Percentiles rank a stretch among this genome's conserved stretches.
Evolutionary conservation across 805 yeast genomes (phyloP).

Genomic region (Wickerhamomyces subpelliculosus): DNA sequence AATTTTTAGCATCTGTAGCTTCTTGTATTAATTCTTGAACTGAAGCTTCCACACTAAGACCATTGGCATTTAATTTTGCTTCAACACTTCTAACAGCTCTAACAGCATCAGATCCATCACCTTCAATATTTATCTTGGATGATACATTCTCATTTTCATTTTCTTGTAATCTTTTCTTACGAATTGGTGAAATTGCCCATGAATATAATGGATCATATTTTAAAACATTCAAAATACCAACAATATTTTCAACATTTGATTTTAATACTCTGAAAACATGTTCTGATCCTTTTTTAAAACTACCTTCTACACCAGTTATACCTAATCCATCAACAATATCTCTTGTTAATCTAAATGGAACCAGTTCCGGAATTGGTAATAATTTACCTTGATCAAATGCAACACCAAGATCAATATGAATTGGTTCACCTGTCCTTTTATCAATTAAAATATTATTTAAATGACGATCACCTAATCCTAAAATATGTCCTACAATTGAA

Average conservation of each 20-base stretch:
- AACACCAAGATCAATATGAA: conserved; percentile 93
- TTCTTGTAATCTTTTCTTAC: conserved; percentile 48
- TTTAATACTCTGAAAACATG: conserved; percentile 64
- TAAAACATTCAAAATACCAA: conserved; percentile 78
- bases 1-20: conserved; percentile 60
- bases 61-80: conserved; percentile 58
- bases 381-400: conserved; percentile 92
- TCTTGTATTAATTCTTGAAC: conserved; percentile 75
- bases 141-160: conserved; percentile 3
- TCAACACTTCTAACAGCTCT: conserved; percentile 70
- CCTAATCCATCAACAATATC: conserved; percentile 91
- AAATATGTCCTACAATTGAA: conserved; percentile 79
- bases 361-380: conserved; percentile 83
- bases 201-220: conserved; percentile 89
- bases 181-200: conserved; percentile 81
- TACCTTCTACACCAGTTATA: conserved; percentile 68
- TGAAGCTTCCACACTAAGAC: conserved; percentile 74
- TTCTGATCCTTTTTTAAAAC: conserved; percentile 68
- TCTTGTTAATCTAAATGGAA: conserved; percentile 82
- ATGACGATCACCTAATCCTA: conserved; percentile 95
- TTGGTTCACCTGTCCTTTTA: conserved; percentile 76
- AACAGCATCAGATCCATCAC: conserved; percentile 52
- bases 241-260: conserved; percentile 56
- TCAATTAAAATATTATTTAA: conserved; percentile 87
- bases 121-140: conserved; percentile 5